These are phyloP conservation scores for Aspergillus sp. DNA, from an alignment of 2,329 filamentous ascomycete species.

Conservation along the genomic window DNA sequence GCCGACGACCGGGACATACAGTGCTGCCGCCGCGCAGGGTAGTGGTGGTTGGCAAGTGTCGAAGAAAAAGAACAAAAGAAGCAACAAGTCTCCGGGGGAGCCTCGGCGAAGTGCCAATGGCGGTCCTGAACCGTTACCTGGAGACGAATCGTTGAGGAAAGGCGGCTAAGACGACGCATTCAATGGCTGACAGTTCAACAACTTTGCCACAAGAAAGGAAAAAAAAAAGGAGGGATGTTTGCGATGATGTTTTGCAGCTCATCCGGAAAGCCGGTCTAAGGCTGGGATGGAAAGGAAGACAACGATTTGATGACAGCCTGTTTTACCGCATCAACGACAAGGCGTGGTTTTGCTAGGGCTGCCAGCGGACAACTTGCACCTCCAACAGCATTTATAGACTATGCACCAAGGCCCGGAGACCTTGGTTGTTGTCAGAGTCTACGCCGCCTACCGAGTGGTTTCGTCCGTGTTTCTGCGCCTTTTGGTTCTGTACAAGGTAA, in stretches of 20 bases:
- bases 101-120: conserved; percentile 17
- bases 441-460: not conserved
- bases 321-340: not conserved
- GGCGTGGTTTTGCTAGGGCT: not conserved
- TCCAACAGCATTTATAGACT: not conserved
- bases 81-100: conserved; percentile 27
- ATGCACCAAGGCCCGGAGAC: not conserved
- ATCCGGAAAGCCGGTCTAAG: not conserved
- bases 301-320: not conserved
- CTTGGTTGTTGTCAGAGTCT: not conserved
- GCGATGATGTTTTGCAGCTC: not conserved
- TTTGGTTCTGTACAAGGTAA: not conserved
- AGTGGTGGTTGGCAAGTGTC: conserved; percentile 35
- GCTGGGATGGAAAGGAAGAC: not conserved
- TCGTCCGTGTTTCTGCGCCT: not conserved
- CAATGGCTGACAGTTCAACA: too few relatives aligned
- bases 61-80: conserved; percentile 35
- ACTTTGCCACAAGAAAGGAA: too few relatives aligned
- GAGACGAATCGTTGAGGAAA: conserved; percentile 37
- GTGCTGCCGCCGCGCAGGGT: conserved; percentile 12
- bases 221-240: not conserved
- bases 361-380: not conserved
- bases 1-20: conserved; percentile 17
- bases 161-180: conserved; percentile 33
- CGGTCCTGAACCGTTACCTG: conserved; percentile 30